phyloP scores from a whole-genome alignment of 192 early-diverging fungal species.

The Oehlia diaphana region DNA sequence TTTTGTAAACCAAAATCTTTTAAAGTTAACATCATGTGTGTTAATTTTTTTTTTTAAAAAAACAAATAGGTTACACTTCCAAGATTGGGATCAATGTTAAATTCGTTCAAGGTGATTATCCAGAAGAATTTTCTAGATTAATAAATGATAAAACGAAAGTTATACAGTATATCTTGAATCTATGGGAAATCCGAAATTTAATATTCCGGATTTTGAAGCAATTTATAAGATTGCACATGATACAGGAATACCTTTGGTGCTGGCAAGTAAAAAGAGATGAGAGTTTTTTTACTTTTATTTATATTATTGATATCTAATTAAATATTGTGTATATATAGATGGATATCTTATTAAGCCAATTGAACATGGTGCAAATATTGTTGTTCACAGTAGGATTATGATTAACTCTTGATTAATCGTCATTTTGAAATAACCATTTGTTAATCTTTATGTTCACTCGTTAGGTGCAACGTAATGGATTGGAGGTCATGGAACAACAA shows the following conservation, averaged over 20 bases:
- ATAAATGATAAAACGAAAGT: conserved; percentile 93
- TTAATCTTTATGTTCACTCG: no score
- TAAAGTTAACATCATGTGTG: no score
- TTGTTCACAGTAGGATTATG: conserved; percentile 42
- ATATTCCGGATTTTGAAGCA: conserved; percentile 82
- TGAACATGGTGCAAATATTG: conserved; percentile 93
- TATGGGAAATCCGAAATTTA: conserved; percentile 90
- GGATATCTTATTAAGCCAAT: conserved; percentile 83
- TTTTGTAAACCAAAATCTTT: neutral
- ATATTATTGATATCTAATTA: neutral
- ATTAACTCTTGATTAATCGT: no score
- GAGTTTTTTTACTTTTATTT: no score
- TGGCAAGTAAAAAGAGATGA: conserved; percentile 23
- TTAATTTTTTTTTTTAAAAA: neutral
- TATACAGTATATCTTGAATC: conserved; percentile 88
- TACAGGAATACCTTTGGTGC: conserved; percentile 90
- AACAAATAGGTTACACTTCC: neutral
- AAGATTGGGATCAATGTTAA: conserved; percentile 68
- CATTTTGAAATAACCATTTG: conserved; percentile 28
- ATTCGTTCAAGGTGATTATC: conserved; percentile 62
- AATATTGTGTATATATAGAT: conserved; percentile 23
- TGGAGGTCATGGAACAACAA: conserved; percentile 33
- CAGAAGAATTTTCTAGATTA: conserved; percentile 68
- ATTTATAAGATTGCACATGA: conserved; percentile 79
- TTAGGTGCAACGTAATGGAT: conserved; percentile 87